Percentiles rank a stretch among this genome's conserved stretches.
phyloP scores from a whole-genome alignment of 129 eudicot genomes.

The Pseudognaphalium luteoalbum region DNA sequence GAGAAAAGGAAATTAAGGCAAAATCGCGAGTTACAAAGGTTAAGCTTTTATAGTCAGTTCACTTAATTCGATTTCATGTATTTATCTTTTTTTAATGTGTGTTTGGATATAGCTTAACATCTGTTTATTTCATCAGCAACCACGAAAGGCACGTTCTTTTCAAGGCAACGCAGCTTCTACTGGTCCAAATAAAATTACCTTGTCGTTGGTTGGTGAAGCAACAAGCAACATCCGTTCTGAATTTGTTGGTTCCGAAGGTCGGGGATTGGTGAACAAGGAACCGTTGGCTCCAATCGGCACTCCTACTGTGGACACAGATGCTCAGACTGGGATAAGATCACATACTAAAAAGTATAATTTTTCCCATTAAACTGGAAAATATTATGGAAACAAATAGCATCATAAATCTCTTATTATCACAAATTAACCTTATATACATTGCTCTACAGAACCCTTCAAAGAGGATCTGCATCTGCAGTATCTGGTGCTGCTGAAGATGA shows the following conservation, averaged over 20 bases:
- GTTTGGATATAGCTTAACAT: not conserved
- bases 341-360: conserved; percentile 56
- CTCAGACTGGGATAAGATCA: conserved; percentile 32
- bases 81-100: not conserved
- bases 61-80: not conserved
- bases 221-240: conserved; percentile 37
- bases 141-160: conserved; percentile 53
- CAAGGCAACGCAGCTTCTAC: conserved; percentile 35
- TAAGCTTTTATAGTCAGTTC: not conserved
- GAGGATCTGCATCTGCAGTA: conserved; percentile 39
- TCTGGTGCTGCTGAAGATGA: conserved; percentile 47
- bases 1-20: conserved; percentile 87
- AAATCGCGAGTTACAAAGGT: conserved; percentile 68
- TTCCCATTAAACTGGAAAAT: conserved; percentile 10
- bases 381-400: conserved; percentile 1
- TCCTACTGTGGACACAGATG: conserved; percentile 49
- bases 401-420: not conserved
- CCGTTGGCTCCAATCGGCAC: conserved; percentile 72
- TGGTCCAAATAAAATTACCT: conserved; percentile 33
- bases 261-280: conserved; percentile 47
- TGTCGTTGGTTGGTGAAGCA: conserved; percentile 40
- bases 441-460: conserved; percentile 51
- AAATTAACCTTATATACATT: conserved; percentile 2
- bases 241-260: conserved; percentile 37
- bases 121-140: conserved; percentile 44